phyloP scores from a whole-genome alignment of 2,329 filamentous ascomycete species.

The Fusarium hostae region DNA sequence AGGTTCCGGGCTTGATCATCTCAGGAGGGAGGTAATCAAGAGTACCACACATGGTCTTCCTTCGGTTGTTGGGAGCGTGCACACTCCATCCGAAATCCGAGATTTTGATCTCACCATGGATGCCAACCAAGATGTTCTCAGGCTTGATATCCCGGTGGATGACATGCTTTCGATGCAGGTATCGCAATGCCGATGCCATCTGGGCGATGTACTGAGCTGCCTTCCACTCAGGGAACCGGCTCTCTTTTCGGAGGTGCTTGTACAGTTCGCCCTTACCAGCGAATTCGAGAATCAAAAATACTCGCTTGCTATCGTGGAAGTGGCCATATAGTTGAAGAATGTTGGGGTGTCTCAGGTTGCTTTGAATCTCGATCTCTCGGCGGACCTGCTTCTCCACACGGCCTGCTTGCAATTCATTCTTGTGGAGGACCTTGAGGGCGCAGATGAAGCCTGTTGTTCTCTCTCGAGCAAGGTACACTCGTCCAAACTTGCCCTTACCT shows the following conservation, averaged over 20 bases:
- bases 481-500: slow-evolving; percentile 88
- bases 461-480: slow-evolving; percentile 86
- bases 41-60: slow-evolving; percentile 96
- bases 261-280: slow-evolving; percentile 87
- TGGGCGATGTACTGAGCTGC: slow-evolving; percentile 88
- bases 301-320: slow-evolving; percentile 88
- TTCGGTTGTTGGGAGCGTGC: slow-evolving; percentile 92
- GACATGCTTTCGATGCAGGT: slow-evolving; percentile 95
- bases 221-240: slow-evolving; percentile 84
- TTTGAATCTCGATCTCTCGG: slow-evolving; percentile 89
- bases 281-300: slow-evolving; percentile 88
- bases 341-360: slow-evolving; percentile 85
- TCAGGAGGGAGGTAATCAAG: slow-evolving; percentile 97
- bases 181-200: slow-evolving; percentile 86
- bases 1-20: slow-evolving; percentile 87
- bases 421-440: slow-evolving; percentile 86
- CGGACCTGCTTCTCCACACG: slow-evolving; percentile 85
- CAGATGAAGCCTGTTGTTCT: slow-evolving; percentile 83
- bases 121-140: slow-evolving; percentile 94
- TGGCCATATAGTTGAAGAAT: slow-evolving; percentile 85
- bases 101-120: slow-evolving; percentile 98
- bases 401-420: slow-evolving; percentile 80
- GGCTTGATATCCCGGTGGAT: slow-evolving; percentile 99
- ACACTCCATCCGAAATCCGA: slow-evolving; percentile 99
- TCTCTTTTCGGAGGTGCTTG: slow-evolving; percentile 82